Evolutionary conservation across 2,329 filamentous ascomycete species (phyloP), one percentile per base, ranked within the genome.

Genomic region (Penicillium carneum): DNA sequence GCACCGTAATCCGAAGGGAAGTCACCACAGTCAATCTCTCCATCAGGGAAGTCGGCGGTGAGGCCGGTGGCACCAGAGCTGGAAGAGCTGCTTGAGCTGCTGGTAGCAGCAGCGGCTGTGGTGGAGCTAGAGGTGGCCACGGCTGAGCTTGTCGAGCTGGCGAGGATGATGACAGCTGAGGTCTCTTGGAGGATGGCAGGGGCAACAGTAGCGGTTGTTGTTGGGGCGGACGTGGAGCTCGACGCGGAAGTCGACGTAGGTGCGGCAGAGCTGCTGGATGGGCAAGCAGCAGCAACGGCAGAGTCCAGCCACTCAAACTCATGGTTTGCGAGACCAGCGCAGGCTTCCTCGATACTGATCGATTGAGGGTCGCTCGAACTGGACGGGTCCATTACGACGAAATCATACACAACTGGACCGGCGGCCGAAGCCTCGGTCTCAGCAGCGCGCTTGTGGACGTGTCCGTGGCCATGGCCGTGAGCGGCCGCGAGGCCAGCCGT

Each of bases 1-100:
- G 93, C 90, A 69, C 95, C 95, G 72, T 96, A 98, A 0, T 87
- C 82, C 3, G 87, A 88, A 16, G 93, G 93, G 82, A 97, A 96
- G 1, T 83, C 74, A 64, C 77, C 79, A 81, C 95, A 98, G 66
- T 84, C 79, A 57, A 96, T 71, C 69, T 87, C 78, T 62, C 91
- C 91, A 76, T 89, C 89, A 12, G 90, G 90, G 83, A 98, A 98
- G 8, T 88, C 81, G 16, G 80, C 79, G 67, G 87, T 82, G 57
- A 94, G 67, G 52, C 90, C 91, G 26, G 72, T 81, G 52, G 77
- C 81, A 36, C 68, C 66, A 2, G 72, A 66, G 60, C 66, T 63
- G 59, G 72, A 52, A 45, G 78, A 65, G 66, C 71, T 63, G 56
- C 72, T 49, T 43, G 68, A 16, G 51, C 20, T 47, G 29, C 53